Percentiles rank a stretch among this genome's conserved stretches.
Conservation (phyloP, 2,329 filamentous ascomycete genomes). For the Clarireedia homoeocarpa region DNA sequence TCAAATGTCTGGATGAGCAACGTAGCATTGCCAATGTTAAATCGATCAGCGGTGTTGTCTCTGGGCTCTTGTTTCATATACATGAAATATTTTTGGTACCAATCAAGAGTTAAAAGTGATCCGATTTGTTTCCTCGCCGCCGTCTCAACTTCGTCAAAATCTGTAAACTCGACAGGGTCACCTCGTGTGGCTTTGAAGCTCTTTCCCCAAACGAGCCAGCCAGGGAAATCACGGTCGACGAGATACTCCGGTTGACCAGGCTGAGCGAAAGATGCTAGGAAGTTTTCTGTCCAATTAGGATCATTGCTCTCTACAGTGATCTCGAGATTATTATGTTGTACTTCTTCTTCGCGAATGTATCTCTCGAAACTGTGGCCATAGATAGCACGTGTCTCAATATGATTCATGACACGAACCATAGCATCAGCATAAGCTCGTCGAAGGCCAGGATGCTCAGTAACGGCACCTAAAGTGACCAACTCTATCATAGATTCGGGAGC, state of each 20-base stretch:
- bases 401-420: conserved; percentile 68
- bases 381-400: conserved; percentile 77
- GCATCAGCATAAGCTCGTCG: conserved; percentile 75
- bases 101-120: conserved; percentile 67
- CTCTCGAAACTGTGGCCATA: conserved; percentile 84
- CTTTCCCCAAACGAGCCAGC: conserved; percentile 94
- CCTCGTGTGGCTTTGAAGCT: conserved; percentile 73
- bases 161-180: conserved; percentile 55
- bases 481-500: conserved; percentile 77
- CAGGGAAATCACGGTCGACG: conserved; percentile 84
- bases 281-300: conserved; percentile 68
- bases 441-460: conserved; percentile 83
- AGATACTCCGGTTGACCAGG: conserved; percentile 73
- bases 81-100: conserved; percentile 82
- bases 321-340: conserved; percentile 66
- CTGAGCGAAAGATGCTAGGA: conserved; percentile 68
- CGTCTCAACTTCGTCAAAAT: conserved; percentile 75
- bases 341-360: conserved; percentile 74
- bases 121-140: conserved; percentile 73
- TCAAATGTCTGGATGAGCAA: conserved; percentile 87
- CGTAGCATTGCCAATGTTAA: conserved; percentile 81
- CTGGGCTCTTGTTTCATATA: conserved; percentile 95
- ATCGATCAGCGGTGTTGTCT: conserved; percentile 72
- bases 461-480: conserved; percentile 72
- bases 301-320: conserved; percentile 69